Evolutionary conservation across 2,329 filamentous ascomycete genomes (phyloP).

Genomic region (Aspergillus japonicus): DNA sequence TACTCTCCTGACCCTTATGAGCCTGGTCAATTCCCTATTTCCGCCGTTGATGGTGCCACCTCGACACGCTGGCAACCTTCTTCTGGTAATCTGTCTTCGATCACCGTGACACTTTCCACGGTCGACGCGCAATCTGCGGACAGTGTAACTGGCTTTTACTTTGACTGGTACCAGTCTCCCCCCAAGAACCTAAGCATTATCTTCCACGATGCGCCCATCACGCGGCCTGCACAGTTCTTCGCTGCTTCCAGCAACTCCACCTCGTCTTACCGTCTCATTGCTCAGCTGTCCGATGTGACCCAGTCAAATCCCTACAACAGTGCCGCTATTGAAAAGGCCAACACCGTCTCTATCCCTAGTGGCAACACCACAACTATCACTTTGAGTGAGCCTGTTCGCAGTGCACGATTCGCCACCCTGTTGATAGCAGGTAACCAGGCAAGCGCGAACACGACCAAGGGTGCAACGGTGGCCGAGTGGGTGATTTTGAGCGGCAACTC

Average conservation of each 20-base stretch:
- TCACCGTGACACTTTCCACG: constrained; percentile 56
- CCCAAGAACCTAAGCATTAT: constrained; percentile 55
- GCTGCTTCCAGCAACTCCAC: constrained; percentile 5
- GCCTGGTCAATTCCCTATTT: constrained; percentile 68
- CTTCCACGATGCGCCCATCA: constrained; percentile 52
- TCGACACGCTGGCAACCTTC: constrained; percentile 67
- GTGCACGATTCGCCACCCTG: constrained; percentile 44
- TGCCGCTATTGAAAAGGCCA: constrained; percentile 26
- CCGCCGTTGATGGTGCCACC: constrained; percentile 64
- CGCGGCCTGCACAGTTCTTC: constrained; percentile 13
- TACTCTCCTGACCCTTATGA: constrained; percentile 49
- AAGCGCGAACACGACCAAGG: constrained; percentile 38
- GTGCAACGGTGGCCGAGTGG: constrained; percentile 51
- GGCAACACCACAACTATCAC: constrained; percentile 46
- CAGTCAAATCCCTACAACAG: constrained; percentile 39
- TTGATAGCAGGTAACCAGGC: constrained; percentile 46
- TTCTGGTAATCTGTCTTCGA: constrained; percentile 50
- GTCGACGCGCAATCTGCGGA: constrained; percentile 33
- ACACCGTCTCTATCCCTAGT: constrained; percentile 36
- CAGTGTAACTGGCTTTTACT: constrained; percentile 48
- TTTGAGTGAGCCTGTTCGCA: constrained; percentile 32
- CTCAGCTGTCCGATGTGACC: constrained; percentile 29
- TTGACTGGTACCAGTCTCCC: constrained; percentile 61
- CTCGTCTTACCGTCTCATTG: constrained; percentile 24
- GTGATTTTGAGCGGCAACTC: constrained; percentile 37